A percentile compares a stretch with the other conserved stretches of the same genome.
These are phyloP conservation scores for Myriosclerotinia scirpicola DNA, from an alignment of 2,329 filamentous ascomycete genomes.

Conservation along the genomic window DNA sequence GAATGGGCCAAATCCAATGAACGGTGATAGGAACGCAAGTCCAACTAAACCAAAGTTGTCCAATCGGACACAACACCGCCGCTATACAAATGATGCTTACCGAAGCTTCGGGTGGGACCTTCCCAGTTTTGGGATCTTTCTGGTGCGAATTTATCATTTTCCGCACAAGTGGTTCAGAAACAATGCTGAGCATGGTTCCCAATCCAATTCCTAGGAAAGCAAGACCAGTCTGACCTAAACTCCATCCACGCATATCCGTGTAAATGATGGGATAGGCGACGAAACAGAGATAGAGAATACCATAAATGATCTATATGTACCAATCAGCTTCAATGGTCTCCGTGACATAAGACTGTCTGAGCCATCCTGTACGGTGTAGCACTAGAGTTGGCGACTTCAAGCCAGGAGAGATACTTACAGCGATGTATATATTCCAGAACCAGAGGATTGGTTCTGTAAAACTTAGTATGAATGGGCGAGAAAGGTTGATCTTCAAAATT, in stretches of 20 bases:
- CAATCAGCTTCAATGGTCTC: not conserved
- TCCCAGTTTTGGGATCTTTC: conserved; percentile 72
- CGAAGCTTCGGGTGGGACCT: conserved; percentile 74
- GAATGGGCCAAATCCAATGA: conserved; percentile 78
- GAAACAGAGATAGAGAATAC: conserved; percentile 86
- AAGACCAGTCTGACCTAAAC: conserved; percentile 68
- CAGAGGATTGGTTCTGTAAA: conserved; percentile 78
- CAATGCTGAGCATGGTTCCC: conserved; percentile 61
- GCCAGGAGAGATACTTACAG: conserved; percentile 41
- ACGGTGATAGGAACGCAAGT: conserved; percentile 75
- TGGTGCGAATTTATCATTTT: conserved; percentile 75
- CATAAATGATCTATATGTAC: conserved; percentile 64
- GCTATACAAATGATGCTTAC: conserved; percentile 79
- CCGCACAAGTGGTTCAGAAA: conserved; percentile 69
- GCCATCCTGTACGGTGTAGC: not conserved
- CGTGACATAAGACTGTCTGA: not conserved
- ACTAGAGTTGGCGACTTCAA: not conserved
- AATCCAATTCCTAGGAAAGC: conserved; percentile 72
- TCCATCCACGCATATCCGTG: conserved; percentile 71
- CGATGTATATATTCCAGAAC: conserved; percentile 69
- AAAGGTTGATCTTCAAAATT: conserved; percentile 72
- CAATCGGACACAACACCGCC: conserved; percentile 69
- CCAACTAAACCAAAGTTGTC: conserved; percentile 86
- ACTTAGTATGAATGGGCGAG: conserved; percentile 73
- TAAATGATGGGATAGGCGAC: conserved; percentile 89